Percentiles rank a stretch among this genome's conserved stretches.
Evolutionary conservation across 2,329 filamentous ascomycete species (phyloP).

Genomic region (Helotiales sp.): DNA sequence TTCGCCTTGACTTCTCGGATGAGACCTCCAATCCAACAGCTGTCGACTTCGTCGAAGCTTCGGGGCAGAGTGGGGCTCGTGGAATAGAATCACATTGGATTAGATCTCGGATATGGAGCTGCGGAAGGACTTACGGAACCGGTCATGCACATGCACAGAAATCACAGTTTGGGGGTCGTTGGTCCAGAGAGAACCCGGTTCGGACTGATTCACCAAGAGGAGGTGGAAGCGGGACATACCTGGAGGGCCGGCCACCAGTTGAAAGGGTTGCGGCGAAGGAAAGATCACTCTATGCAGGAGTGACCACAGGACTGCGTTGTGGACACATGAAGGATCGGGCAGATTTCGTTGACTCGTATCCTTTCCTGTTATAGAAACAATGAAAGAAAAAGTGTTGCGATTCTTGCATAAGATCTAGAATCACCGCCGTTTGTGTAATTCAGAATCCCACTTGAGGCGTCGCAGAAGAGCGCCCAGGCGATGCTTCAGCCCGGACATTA

Average conservation of each 20-base stretch:
- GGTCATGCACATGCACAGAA: neutral
- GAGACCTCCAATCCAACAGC: neutral
- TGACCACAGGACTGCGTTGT: neutral
- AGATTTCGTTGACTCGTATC: neutral
- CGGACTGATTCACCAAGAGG: neutral
- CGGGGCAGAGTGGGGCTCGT: neutral
- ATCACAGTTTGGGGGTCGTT: neutral
- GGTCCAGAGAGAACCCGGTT: neutral
- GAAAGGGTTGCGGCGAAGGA: neutral
- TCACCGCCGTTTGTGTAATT: neutral
- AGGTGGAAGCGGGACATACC: neutral
- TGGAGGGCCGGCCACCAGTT: neutral
- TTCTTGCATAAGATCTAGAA: conserved; percentile 4
- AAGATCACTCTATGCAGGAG: neutral
- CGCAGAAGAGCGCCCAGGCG: neutral
- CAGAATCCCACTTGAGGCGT: neutral
- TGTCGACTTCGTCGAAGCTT: neutral
- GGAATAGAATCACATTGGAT: neutral
- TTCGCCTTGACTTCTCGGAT: neutral
- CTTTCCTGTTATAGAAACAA: neutral
- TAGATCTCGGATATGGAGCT: neutral
- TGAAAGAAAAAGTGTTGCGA: conserved; percentile 6
- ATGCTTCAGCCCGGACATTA: neutral
- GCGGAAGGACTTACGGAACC: neutral
- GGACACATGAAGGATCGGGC: neutral